Base-by-base conservation (phyloP, 2,329 filamentous ascomycete genomes). In the Penicillium sp. region DNA sequence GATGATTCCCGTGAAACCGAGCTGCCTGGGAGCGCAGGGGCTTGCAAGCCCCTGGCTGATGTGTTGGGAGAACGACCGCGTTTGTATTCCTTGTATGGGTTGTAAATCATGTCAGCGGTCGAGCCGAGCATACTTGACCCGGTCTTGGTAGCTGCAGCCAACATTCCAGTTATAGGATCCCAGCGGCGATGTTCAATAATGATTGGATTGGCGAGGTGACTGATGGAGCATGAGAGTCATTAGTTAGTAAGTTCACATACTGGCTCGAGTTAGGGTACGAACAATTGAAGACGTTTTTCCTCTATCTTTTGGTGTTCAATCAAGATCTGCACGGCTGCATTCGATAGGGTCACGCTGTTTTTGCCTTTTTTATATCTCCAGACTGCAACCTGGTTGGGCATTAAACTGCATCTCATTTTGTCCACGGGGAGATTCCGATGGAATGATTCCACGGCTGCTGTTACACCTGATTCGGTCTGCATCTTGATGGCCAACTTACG, bases 381-480 rank as follows among this genome's bases (percentile, higher is more conserved):
- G n/a, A 56, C 57, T 2, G 69, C 68, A 2, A 64, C 51, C 12
- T 62, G 61, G 5, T 54, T 47, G 0, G 60, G 60, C 10, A 62
- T 44, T 1, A 66, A 24, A 22, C 49, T 47, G 48, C 64, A 69
- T 10, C 56, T 49, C 55, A 66, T 61, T 17, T 49, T 33, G 2
- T 61, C 55, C 3, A 59, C 6, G 0, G 61, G 62, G 2, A 68
- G 50, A 40, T 67, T 55, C 6, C 57, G 68, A 55, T 77, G 72
- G 51, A 78, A 77, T 2, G 66, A 71, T 33, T 69, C 62, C 3
- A 71, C 74, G 1, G 73, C 74, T 2, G 61, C 53, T 12, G 68
- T 53, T 8, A 68, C 69, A 1, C 74, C 75, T 2, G 61, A 61
- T 53, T 77, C 75, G 3, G 52, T 49, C 12, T 65, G 62, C 62